phyloP scores from a whole-genome alignment of 495 filamentous ascomycete genomes.

The Aspergillus bertholletiae region DNA sequence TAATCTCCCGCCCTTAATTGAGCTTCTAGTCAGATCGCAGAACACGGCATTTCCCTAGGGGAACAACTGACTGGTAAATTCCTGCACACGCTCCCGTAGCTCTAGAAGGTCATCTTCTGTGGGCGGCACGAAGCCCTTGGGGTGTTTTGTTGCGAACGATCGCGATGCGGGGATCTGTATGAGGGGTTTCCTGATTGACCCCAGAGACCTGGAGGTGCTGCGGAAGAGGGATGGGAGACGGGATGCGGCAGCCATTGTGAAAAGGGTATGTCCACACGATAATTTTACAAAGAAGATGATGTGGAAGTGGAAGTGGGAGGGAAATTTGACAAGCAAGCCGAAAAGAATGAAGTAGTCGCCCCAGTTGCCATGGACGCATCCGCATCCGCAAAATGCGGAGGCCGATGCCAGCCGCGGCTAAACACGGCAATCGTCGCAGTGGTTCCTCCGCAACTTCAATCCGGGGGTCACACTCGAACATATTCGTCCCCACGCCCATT shows the following conservation, averaged over 20 bases:
- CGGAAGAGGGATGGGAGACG: slow-evolving; percentile 30
- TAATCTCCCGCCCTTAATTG: slow-evolving; percentile 54
- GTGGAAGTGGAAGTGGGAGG: neutral
- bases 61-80: slow-evolving; percentile 64
- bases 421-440: slow-evolving; percentile 37
- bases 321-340: neutral
- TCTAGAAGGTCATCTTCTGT: slow-evolving; percentile 72
- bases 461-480: no score
- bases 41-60: neutral
- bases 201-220: slow-evolving; percentile 24
- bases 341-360: neutral
- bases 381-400: neutral
- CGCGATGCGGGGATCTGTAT: slow-evolving; percentile 31
- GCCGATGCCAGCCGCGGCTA: slow-evolving; percentile 28
- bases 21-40: neutral
- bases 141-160: slow-evolving; percentile 70
- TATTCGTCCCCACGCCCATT: slow-evolving; percentile 8
- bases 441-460: slow-evolving; percentile 32
- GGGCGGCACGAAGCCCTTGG: slow-evolving; percentile 75
- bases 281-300: neutral
- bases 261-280: neutral
- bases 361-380: neutral
- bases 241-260: slow-evolving; percentile 29
- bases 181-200: slow-evolving; percentile 24
- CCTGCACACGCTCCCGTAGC: slow-evolving; percentile 84